Evolutionary conservation across 805 yeast genomes (phyloP).

Genomic region (Starmerella cellae): DNA sequence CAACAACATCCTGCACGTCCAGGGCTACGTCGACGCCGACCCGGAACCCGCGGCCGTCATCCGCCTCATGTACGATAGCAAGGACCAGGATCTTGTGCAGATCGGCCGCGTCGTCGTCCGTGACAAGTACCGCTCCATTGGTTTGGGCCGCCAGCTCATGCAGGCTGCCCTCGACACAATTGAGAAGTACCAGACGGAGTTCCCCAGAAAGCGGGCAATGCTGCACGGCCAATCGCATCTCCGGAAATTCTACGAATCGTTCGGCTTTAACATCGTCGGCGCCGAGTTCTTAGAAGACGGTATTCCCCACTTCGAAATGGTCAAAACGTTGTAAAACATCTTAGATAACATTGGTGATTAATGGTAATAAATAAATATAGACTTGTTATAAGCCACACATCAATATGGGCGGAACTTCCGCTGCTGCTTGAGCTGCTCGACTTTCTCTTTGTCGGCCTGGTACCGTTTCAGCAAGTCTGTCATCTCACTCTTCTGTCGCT

Average conservation of each 20-base stretch:
- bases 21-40: slow-evolving; percentile 8
- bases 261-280: slow-evolving; percentile 16
- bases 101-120: slow-evolving; percentile 21
- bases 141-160: slow-evolving; percentile 16
- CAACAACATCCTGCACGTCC: slow-evolving; percentile 10
- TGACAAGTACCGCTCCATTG: slow-evolving; percentile 8
- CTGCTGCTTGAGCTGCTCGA: slow-evolving; percentile 63
- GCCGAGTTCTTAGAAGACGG: slow-evolving; percentile 19
- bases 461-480: slow-evolving; percentile 71
- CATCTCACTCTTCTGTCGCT: slow-evolving; percentile 83
- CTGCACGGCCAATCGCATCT: slow-evolving; percentile 20
- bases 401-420: slow-evolving; percentile 77
- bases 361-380: not conserved
- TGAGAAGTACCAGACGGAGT: slow-evolving; percentile 1
- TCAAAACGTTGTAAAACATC: not conserved
- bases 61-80: slow-evolving; percentile 11
- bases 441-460: slow-evolving; percentile 80
- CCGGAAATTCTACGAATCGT: slow-evolving; percentile 15
- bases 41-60: slow-evolving; percentile 5
- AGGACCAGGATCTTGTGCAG: not conserved
- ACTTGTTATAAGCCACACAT: no score
- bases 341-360: not conserved
- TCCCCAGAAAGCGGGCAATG: slow-evolving; percentile 1
- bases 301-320: slow-evolving; percentile 19
- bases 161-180: slow-evolving; percentile 3